Conservation (phyloP, 768 basidiomycete species). For the Kwoniella sp. region DNA sequence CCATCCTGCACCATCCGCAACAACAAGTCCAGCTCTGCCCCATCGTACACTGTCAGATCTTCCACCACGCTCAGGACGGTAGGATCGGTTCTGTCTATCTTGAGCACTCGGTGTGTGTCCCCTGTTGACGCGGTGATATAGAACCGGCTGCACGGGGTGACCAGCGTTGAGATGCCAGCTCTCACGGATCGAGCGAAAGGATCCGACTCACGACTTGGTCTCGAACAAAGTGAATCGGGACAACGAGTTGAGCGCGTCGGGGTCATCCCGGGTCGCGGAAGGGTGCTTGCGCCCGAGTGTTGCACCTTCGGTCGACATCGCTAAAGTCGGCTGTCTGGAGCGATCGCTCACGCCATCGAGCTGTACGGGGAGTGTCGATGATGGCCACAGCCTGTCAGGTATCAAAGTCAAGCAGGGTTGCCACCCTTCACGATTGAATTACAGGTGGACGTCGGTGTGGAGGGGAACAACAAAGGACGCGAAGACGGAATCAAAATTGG, state of each 20-base stretch:
- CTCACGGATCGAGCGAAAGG: not conserved
- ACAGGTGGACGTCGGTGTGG: constrained; percentile 6
- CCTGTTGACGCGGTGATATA: constrained; percentile 87
- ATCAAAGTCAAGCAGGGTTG: too few relatives aligned
- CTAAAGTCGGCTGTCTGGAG: too few relatives aligned
- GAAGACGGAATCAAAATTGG: constrained; percentile 9
- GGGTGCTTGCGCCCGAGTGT: too few relatives aligned
- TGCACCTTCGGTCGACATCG: too few relatives aligned
- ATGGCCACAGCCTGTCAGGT: too few relatives aligned
- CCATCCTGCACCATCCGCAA: constrained; percentile 94
- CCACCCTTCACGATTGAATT: too few relatives aligned
- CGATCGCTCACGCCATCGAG: too few relatives aligned
- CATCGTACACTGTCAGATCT: constrained; percentile 81
- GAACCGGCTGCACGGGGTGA: constrained; percentile 57
- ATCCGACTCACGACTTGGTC: constrained; percentile 57
- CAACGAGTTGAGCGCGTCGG: constrained; percentile 23
- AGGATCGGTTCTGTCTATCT: constrained; percentile 81
- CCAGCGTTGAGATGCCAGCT: not conserved
- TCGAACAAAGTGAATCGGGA: constrained; percentile 70
- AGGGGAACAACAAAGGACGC: not conserved
- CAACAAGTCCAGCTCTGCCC: constrained; percentile 82
- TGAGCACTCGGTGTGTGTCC: constrained; percentile 83
- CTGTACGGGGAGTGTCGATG: too few relatives aligned
- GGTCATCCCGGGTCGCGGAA: constrained; percentile 21
- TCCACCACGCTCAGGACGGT: constrained; percentile 73